These are phyloP conservation scores for Rosa rugosa DNA, from an alignment of 306 rosid species.

Conservation along the genomic window DNA sequence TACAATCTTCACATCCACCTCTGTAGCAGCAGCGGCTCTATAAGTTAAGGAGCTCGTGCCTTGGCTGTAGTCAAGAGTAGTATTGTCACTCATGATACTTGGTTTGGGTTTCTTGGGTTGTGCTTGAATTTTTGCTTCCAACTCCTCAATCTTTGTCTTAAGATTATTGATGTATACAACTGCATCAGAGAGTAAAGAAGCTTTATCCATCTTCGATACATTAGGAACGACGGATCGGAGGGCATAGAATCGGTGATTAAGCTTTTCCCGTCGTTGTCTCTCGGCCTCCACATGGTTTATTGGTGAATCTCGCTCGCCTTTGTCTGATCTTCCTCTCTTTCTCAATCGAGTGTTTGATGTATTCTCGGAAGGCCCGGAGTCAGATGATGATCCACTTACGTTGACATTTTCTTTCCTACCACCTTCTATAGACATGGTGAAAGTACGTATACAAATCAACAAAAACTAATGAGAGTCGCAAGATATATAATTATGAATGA, in stretches of 20 bases:
- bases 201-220: conserved; percentile 76
- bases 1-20: conserved; percentile 47
- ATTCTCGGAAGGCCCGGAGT: conserved; percentile 29
- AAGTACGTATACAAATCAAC: neutral
- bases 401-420: neutral
- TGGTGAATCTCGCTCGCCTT: conserved; percentile 9
- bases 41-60: neutral
- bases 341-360: neutral
- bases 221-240: conserved; percentile 67
- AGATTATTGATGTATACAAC: conserved; percentile 55
- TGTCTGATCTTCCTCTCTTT: conserved; percentile 20
- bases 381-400: conserved; percentile 23
- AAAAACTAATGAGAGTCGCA: neutral
- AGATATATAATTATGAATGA: neutral
- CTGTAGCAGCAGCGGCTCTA: conserved; percentile 2
- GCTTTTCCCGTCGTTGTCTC: conserved; percentile 53
- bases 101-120: neutral
- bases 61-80: neutral
- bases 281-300: conserved; percentile 63
- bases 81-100: neutral
- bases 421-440: neutral
- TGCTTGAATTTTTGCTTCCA: conserved; percentile 26
- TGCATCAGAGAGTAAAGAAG: conserved; percentile 59
- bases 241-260: conserved; percentile 61
- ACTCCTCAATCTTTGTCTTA: conserved; percentile 29